Conservation (phyloP, 768 basidiomycete genomes). For the Erythrobasidium yunnanense region DNA sequence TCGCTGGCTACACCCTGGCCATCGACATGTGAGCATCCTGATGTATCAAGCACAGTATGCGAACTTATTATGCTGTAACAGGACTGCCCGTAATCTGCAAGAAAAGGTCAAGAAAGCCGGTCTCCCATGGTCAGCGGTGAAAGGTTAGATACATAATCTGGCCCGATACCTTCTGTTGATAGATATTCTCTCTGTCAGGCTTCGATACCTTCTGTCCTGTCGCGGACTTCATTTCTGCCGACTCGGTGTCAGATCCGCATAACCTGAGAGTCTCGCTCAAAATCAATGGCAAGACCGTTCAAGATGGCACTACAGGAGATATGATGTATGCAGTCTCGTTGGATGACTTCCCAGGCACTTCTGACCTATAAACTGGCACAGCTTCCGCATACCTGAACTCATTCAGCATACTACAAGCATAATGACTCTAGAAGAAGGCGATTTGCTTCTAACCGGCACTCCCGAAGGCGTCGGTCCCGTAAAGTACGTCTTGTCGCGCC, state of each 20-base stretch:
- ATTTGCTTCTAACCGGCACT: constrained; percentile 48
- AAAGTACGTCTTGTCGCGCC: background rate
- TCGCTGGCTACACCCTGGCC: constrained; percentile 65
- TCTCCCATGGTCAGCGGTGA: constrained; percentile 90
- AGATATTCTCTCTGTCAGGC: constrained; percentile 44
- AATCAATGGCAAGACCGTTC: constrained; percentile 75
- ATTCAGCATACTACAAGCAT: constrained; percentile 87
- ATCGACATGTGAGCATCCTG: constrained; percentile 45
- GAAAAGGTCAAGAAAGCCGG: constrained; percentile 83
- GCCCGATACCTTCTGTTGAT: background rate
- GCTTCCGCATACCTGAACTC: constrained; percentile 64
- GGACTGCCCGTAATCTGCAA: constrained; percentile 78
- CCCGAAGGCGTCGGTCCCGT: constrained; percentile 81
- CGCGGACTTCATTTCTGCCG: constrained; percentile 72
- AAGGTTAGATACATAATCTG: constrained; percentile 45
- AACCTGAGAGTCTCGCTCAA: constrained; percentile 57
- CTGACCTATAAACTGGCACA: background rate
- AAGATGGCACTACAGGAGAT: constrained; percentile 70
- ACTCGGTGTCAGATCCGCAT: constrained; percentile 57
- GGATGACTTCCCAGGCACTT: background rate
- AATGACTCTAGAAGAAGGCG: constrained; percentile 80
- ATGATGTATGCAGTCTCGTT: constrained; percentile 56
- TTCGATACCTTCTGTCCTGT: constrained; percentile 75
- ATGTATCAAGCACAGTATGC: background rate
- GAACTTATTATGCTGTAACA: background rate